These are phyloP conservation scores for Pythium pectinolyticum DNA, from an alignment of 352 stramenopile species.

Conservation along the genomic window DNA sequence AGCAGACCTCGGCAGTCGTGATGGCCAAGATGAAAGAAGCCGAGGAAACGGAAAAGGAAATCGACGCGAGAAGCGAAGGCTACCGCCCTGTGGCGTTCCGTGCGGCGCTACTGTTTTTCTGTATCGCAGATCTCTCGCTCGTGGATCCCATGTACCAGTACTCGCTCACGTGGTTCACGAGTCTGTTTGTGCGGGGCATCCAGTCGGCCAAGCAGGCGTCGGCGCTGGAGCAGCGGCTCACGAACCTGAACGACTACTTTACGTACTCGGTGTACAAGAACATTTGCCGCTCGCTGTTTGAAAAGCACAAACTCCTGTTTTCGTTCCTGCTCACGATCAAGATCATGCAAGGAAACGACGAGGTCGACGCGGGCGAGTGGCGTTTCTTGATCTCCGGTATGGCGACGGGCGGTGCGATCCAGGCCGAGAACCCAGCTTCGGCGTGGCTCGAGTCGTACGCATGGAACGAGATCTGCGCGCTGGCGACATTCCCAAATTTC, in stretches of 20 bases:
- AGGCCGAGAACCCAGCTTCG: conserved; percentile 49
- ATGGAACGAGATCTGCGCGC: conserved; percentile 74
- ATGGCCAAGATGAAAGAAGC: conserved; percentile 91
- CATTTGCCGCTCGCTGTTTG: conserved; percentile 92
- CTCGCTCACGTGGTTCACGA: conserved; percentile 92
- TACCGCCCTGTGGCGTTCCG: conserved; percentile 90
- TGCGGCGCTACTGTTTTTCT: conserved; percentile 90
- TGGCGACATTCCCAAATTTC: conserved; percentile 73
- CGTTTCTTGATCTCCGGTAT: conserved; percentile 91
- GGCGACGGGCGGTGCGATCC: conserved; percentile 34
- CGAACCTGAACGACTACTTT: conserved; percentile 91
- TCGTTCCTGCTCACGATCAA: conserved; percentile 90
- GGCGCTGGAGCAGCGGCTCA: conserved; percentile 72
- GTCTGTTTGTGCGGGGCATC: conserved; percentile 90
- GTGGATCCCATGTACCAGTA: conserved; percentile 93
- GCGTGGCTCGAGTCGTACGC: conserved; percentile 74
- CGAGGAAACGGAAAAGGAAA: conserved; percentile 90
- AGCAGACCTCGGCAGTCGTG: conserved; percentile 77
- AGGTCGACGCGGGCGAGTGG: conserved; percentile 85
- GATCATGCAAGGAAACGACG: conserved; percentile 85
- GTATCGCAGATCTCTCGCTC: conserved; percentile 84
- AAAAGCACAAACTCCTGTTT: conserved; percentile 94
- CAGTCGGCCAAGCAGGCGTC: conserved; percentile 66
- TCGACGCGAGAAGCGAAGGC: conserved; percentile 81
- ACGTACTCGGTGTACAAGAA: conserved; percentile 95